Base-by-base conservation (phyloP, 495 filamentous ascomycete genomes). In the Cryomyces minteri region DNA sequence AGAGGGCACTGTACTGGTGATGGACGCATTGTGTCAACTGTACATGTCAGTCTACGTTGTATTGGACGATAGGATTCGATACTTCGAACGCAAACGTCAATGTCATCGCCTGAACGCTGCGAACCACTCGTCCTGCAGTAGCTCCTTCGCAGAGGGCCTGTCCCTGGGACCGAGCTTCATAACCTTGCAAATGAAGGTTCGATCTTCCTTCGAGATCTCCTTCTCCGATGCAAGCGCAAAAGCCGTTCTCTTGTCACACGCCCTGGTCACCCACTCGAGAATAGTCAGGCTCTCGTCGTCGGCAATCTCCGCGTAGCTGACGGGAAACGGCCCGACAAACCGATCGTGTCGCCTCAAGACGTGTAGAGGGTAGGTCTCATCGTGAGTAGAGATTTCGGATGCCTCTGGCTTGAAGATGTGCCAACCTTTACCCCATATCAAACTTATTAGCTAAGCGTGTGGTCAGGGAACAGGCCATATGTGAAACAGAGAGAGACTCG, bases 291-390 rank as follows among this genome's bases (percentile, higher is more conserved):
- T 46, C 6, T 39, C 39, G 5, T 49, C 32, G 45, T 48, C 39
- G 45, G 18, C 46, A 38, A 65, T 51, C 11, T 62, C 62, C 30
- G 40, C 31, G 43, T 65, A 68, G 39, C 56, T 58, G 5, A 30
- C 39, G n/a, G 67, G 65, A 47, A 60, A 68, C 42, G 67, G 67
- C 31, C 67, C 63, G 48, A 69, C 68, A 43, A 49, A 65, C 39
- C 49, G 43, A 51, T 61, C 48, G 43, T 67, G 62, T 33, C 62
- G 55, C 39, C 61, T 55, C 11, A 68, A 54, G 10, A 67, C 63
- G 37, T 64, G 57, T 3, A 66, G 32, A 43, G 65, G 58, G 48
- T 69, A 69, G 31, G 57, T 55, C 39, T 65, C 55, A 47, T 63
- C 42, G 44, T 55, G 62, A 6, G 53, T 46, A 32, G 57, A 53